Evolutionary conservation across 108 stramenopile species (phyloP), one percentile per base, ranked within the genome.

Genomic region (Cyclotella baltica): DNA sequence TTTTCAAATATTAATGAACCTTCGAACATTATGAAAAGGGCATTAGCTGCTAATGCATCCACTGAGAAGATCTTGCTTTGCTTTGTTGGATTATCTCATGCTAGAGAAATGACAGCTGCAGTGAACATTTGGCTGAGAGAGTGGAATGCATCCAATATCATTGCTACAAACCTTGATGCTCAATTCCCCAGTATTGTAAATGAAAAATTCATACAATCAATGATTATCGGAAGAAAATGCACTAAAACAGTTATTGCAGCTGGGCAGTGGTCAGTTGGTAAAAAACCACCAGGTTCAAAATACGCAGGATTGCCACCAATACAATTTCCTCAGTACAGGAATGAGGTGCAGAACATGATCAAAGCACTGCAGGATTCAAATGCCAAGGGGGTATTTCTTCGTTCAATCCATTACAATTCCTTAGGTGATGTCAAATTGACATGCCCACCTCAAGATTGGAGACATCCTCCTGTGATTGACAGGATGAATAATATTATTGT

Each of bases 381-480:
- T 29, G 38, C 52, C n/a, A 52, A 35, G 30, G n/a, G n/a, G 4
- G 4, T 69, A 10, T 52, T 52, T 38, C 38, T 69, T 2, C 4
- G 68, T 2, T 52, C 68, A 4, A 55, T 69, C 34, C 68, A 69
- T 38, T 64, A 64, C 63, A 64, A 64, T 40, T n/a, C 63, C 13
- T 64, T 64, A 37, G 63, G 63, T 4, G 63, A 64, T 38, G 35
- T 64, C 16, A 64, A 64, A n/a, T 18, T 64, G 6, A 40, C 16
- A 38, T 64, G 63, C 31, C 63, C 63, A n/a, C 63, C 63, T n/a
- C n/a, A 64, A 64, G 63, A 64, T 38, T 64, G 63, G 63, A 31
- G 63, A 16, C 35, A 31, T n/a, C 63, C 63, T 64, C 37, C 63
- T 40, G 63, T 64, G 5, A 64, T 64, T 64, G 63, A 64, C 40